These are phyloP conservation scores for Lodderomyces parapsilosis DNA, from an alignment of 1,139 yeast species.

Conservation along the genomic window DNA sequence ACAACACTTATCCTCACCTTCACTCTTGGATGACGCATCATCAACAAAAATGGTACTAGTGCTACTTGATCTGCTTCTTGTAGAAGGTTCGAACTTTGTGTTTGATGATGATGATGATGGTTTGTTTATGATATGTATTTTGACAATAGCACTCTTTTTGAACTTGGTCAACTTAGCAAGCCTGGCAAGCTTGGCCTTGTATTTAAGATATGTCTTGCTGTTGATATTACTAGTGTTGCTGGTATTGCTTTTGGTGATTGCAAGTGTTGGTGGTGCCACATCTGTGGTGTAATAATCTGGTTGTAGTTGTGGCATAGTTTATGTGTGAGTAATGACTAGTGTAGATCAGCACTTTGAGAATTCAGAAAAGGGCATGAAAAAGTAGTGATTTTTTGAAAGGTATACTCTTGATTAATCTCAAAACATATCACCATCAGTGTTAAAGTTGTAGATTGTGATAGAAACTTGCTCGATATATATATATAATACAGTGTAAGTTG, in stretches of 20 bases:
- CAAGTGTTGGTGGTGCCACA: neutral
- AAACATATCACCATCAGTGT: no score
- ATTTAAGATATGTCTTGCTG: neutral
- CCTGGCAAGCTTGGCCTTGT: no score
- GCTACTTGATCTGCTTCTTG: neutral
- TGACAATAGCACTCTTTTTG: neutral
- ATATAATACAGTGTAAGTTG: no score
- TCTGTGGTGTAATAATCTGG: neutral
- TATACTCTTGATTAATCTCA: no score
- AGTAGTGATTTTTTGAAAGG: neutral
- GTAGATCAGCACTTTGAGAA: neutral
- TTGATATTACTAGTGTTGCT: neutral
- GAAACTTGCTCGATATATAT: no score
- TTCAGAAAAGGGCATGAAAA: neutral
- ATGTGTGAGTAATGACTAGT: neutral
- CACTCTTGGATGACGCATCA: neutral
- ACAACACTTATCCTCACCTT: neutral
- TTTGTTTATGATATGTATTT: neutral
- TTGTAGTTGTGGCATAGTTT: neutral
- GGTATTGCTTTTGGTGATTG: neutral
- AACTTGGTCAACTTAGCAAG: constrained; percentile 1
- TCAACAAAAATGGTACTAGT: neutral
- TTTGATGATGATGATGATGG: neutral
- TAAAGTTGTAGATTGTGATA: no score
- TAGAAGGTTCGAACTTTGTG: neutral